Base-by-base conservation (phyloP, 1,139 yeast genomes). In the Arxiozyma telluris region DNA sequence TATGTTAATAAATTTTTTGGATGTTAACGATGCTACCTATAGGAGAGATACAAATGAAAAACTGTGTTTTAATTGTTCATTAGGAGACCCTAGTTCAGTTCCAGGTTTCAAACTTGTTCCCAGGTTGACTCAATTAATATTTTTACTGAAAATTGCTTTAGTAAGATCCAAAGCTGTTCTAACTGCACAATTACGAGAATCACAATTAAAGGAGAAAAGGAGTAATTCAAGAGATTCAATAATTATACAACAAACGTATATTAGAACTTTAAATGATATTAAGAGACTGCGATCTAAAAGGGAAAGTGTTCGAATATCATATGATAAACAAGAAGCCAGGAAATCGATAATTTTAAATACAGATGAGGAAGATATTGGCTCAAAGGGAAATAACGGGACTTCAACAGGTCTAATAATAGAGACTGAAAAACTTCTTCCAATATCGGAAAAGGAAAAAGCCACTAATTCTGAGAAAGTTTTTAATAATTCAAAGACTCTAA, bases 401-500 rank as follows among this genome's bases (percentile, higher is more conserved):
- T 47, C 50, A 17, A 58, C 55, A 27, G 57, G 58, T 25, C 55
- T 66, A 17, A 55, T 62, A 0, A 63, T 67, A 22, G 58, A 68
- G 58, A 62, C 73, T 64, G 65, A 66, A 45, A 58, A 58, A 17
- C 52, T 55, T 3, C 12, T 41, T 8, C 21, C 47, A 4, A n/a
- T 15, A 45, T 9, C 54, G 50, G n/a, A 38, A 50, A 25, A 22
- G 22, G 42, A 51, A 1, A 38, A 41, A 6, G 12, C 42, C 3
- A 15, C 20, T 6, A 57, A 56, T 39, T 56, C 59, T 0, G 82
- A 90, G 0, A 87, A 83, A 60, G 72, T 86, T 52, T 76, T 88
- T 56, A 82, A 85, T 64, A 87, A 83, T 65, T 96, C 91, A 62
- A 87, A 87, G 62, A 84, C 95, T 0, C 78, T 93, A 54, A 91